phyloP scores from a whole-genome alignment of 768 basidiomycete species.

The Tricholoma terreum region DNA sequence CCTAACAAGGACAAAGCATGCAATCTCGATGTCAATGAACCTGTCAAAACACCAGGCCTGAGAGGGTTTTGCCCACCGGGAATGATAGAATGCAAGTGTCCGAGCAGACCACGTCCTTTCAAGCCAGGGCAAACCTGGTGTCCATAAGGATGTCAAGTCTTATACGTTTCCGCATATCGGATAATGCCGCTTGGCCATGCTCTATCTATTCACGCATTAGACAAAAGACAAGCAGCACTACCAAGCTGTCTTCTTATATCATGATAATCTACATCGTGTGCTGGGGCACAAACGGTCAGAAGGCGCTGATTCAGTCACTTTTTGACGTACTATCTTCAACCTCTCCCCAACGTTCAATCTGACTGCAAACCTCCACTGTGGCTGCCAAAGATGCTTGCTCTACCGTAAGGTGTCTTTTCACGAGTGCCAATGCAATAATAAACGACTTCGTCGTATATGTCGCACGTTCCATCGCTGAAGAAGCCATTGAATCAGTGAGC shows the following conservation, averaged over 20 bases:
- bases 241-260: conserved; percentile 87
- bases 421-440: conserved; percentile 81
- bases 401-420: conserved; percentile 69
- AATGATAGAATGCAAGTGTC: no score
- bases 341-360: conserved; percentile 98
- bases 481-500: neutral
- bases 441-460: conserved; percentile 90
- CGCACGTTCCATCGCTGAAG: conserved; percentile 83
- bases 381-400: conserved; percentile 85
- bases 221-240: conserved; percentile 66
- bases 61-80: no score
- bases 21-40: no score
- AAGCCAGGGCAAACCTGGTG: no score
- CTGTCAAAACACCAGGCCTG: no score
- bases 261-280: conserved; percentile 97
- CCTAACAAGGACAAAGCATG: no score
- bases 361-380: conserved; percentile 91
- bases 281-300: conserved; percentile 37
- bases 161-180: no score
- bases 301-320: conserved; percentile 1
- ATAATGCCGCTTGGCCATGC: neutral
- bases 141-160: neutral
- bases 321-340: conserved; percentile 90
- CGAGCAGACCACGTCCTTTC: no score
- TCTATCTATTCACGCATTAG: conserved; percentile 23